Conservation (phyloP, 2,329 filamentous ascomycete genomes). For the Beauveria medogensis region DNA sequence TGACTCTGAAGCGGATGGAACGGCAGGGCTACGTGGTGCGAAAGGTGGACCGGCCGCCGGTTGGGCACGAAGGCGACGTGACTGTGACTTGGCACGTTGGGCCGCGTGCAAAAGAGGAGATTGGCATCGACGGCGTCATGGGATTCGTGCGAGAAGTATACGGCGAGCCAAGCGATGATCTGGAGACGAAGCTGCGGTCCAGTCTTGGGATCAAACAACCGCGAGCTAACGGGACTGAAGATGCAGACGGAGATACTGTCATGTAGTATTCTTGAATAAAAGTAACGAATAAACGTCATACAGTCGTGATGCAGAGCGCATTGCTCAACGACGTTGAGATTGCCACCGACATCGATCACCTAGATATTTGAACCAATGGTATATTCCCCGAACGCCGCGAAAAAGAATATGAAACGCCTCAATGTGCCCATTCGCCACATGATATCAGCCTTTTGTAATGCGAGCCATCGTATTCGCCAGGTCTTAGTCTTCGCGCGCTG, state of each 20-base stretch:
- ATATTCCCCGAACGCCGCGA: slow-evolving; percentile 20
- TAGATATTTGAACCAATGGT: slow-evolving; percentile 12
- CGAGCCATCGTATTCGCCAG: background rate
- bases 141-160: slow-evolving; percentile 59
- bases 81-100: slow-evolving; percentile 76
- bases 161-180: slow-evolving; percentile 42
- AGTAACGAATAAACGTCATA: background rate
- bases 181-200: slow-evolving; percentile 51
- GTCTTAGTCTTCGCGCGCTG: slow-evolving; percentile 41
- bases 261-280: background rate
- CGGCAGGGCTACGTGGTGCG: slow-evolving; percentile 78
- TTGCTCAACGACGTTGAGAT: background rate
- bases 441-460: background rate
- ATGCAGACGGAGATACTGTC: slow-evolving; percentile 13
- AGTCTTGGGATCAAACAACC: slow-evolving; percentile 48
- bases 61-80: slow-evolving; percentile 58
- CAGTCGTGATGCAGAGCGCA: background rate
- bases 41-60: slow-evolving; percentile 53
- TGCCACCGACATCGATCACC: background rate
- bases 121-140: slow-evolving; percentile 68
- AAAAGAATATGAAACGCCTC: slow-evolving; percentile 7
- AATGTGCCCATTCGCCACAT: background rate
- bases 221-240: slow-evolving; percentile 19
- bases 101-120: slow-evolving; percentile 75
- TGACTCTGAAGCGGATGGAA: slow-evolving; percentile 64